Evolutionary conservation across 108 stramenopile species (phyloP).

Genomic region (Fragilariopsis cylindrus): DNA sequence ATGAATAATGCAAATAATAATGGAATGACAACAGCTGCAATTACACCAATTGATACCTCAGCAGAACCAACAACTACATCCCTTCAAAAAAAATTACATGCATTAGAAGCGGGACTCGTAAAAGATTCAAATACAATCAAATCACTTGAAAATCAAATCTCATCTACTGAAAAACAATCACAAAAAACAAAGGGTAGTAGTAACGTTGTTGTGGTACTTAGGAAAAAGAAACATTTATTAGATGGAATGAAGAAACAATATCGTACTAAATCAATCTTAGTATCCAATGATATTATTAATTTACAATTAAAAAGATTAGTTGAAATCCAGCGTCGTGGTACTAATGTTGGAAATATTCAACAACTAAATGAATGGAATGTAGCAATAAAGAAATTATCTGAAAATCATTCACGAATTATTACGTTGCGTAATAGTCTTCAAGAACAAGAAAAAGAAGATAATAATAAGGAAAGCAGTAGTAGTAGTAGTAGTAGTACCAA

Average conservation of each 20-base stretch:
- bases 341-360: too few species aligned
- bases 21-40: not conserved
- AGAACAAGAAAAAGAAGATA: too few species aligned
- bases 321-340: not conserved
- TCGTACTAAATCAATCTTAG: not conserved
- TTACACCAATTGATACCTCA: not conserved
- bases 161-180: not conserved
- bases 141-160: not conserved
- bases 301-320: not conserved
- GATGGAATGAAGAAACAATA: not conserved
- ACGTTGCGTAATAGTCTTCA: too few species aligned
- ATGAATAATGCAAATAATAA: too few species aligned
- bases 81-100: not conserved
- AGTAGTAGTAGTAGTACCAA: too few species aligned
- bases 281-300: not conserved
- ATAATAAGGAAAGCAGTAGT: too few species aligned
- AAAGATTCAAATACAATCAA: not conserved
- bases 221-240: not conserved
- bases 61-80: not conserved
- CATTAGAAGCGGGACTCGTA: not conserved
- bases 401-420: too few species aligned
- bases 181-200: not conserved
- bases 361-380: too few species aligned
- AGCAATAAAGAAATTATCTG: too few species aligned
- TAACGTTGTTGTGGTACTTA: not conserved